Evolutionary conservation across 2,329 filamentous ascomycete species (phyloP).

Genomic region (Talaromyces sp.): DNA sequence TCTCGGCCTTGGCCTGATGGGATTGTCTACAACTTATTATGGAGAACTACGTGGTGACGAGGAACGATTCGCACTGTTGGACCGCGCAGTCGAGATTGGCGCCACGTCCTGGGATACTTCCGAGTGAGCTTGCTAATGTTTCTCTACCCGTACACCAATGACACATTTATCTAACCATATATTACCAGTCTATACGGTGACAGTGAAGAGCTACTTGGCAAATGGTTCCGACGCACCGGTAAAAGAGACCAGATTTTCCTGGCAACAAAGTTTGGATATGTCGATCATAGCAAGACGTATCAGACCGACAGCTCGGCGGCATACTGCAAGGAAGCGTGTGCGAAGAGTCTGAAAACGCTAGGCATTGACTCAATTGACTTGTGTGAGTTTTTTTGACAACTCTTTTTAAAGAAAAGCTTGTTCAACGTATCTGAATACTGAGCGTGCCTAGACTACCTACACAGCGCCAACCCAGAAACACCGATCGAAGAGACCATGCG

Average conservation of each 20-base stretch:
- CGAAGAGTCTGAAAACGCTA: conserved; percentile 36
- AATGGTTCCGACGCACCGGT: conserved; percentile 6
- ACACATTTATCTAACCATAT: conserved; percentile 17
- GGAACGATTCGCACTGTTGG: conserved; percentile 41
- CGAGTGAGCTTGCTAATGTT: conserved; percentile 12
- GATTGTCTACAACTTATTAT: conserved; percentile 17
- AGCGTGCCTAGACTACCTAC: conserved; percentile 30
- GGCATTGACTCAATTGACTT: conserved; percentile 44
- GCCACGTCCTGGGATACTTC: conserved; percentile 42
- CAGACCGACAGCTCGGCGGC: conserved; percentile 31
- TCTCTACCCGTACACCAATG: not conserved
- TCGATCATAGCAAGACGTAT: conserved; percentile 9
- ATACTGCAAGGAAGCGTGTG: conserved; percentile 28
- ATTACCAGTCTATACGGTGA: not conserved
- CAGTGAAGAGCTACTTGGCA: conserved; percentile 2
- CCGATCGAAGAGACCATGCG: conserved; percentile 38
- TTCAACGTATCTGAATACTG: not conserved
- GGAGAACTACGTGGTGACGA: conserved; percentile 31
- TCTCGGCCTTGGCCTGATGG: conserved; percentile 5
- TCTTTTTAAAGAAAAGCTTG: not conserved
- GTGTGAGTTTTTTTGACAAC: conserved; percentile 13
- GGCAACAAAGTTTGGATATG: conserved; percentile 47
- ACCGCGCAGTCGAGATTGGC: conserved; percentile 41
- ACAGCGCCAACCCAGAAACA: conserved; percentile 36
- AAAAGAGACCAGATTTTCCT: conserved; percentile 44